These are phyloP conservation scores for Euphrasia arctica DNA, from an alignment of 305 asterid genomes.

Conservation along the genomic window DNA sequence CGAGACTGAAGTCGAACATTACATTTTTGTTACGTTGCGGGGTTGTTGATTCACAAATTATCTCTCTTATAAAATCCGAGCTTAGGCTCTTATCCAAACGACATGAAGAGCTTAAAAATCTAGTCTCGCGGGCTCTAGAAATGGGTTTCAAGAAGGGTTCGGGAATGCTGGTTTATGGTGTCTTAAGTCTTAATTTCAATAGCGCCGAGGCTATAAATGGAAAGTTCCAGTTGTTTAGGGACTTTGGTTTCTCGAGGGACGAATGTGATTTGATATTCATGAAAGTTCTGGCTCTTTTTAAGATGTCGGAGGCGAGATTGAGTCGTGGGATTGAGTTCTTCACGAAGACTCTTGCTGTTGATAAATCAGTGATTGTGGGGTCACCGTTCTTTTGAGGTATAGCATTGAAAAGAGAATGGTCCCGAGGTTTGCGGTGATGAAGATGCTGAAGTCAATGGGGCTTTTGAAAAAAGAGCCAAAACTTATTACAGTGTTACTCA, in stretches of 20 bases:
- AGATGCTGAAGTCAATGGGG: conserved; percentile 24
- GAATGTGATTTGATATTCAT: conserved; percentile 32
- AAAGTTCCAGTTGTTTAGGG: conserved; percentile 27
- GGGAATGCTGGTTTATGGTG: conserved; percentile 30
- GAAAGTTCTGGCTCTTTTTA: conserved; percentile 25
- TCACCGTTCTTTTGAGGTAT: conserved; percentile 23
- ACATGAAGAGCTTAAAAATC: conserved; percentile 19
- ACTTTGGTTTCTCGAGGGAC: conserved; percentile 30
- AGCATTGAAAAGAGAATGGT: conserved; percentile 40
- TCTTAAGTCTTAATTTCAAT: neutral
- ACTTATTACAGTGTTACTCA: neutral
- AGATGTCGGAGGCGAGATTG: conserved; percentile 25
- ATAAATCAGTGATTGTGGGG: conserved; percentile 27
- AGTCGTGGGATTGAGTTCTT: conserved; percentile 29
- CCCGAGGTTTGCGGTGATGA: conserved; percentile 32
- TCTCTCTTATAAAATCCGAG: conserved; percentile 19
- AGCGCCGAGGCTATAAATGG: conserved; percentile 12
- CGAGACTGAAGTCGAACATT: conserved; percentile 26
- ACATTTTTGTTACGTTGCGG: conserved; percentile 21
- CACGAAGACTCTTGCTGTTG: conserved; percentile 24
- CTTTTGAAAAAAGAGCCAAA: conserved; percentile 4
- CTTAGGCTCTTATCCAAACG: conserved; percentile 3
- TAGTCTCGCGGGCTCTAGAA: conserved; percentile 27
- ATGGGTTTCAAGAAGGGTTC: conserved; percentile 37
- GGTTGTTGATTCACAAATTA: conserved; percentile 23